Conservation (phyloP, 2,329 filamentous ascomycete genomes). For the Dothiorella sarmentorum region DNA sequence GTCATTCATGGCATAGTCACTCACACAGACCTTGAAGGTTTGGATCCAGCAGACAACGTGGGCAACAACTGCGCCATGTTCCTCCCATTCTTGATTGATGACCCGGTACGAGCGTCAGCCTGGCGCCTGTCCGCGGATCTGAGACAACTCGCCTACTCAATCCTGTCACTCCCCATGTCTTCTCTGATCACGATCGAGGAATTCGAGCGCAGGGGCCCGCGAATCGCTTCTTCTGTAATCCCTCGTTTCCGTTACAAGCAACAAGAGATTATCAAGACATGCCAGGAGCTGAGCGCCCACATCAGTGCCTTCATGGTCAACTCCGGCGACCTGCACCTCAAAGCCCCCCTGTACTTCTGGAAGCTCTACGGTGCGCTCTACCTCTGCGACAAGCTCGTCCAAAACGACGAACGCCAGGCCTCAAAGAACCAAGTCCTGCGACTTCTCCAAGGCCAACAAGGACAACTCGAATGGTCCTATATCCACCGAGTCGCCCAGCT, state of each 20-base stretch:
- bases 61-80: constrained; percentile 48
- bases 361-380: constrained; percentile 3
- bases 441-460: neutral
- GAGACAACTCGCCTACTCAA: constrained; percentile 39
- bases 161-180: constrained; percentile 25
- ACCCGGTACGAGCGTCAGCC: constrained; percentile 41
- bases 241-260: constrained; percentile 3
- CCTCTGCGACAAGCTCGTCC: constrained; percentile 4
- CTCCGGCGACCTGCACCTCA: neutral
- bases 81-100: constrained; percentile 59
- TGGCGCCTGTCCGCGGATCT: constrained; percentile 40
- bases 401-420: neutral
- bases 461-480: neutral
- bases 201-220: constrained; percentile 7
- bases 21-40: constrained; percentile 21
- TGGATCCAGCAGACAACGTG: constrained; percentile 22
- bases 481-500: constrained; percentile 10
- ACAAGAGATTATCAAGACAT: neutral
- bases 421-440: neutral
- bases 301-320: constrained; percentile 5
- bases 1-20: constrained; percentile 23
- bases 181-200: neutral
- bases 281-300: constrained; percentile 6
- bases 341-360: constrained; percentile 6
- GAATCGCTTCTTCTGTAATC: neutral